phyloP scores from a whole-genome alignment of 495 filamentous ascomycete species.

The Thermochaetoides thermophila region DNA sequence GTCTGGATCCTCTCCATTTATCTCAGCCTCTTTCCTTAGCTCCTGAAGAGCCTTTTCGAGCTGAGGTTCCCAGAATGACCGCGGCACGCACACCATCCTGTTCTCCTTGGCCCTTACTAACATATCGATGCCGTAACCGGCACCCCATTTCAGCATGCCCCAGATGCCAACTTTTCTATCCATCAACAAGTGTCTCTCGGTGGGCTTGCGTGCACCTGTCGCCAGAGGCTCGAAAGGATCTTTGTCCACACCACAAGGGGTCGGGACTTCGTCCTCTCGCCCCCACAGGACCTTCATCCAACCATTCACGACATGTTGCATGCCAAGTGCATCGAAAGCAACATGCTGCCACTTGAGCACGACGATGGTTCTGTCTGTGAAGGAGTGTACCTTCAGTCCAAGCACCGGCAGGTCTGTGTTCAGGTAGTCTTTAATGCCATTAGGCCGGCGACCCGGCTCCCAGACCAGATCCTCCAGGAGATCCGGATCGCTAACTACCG shows the following conservation, averaged over 20 bases:
- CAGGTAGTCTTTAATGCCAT: constrained; percentile 13
- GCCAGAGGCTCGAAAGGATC: constrained; percentile 10
- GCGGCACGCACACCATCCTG: constrained; percentile 22
- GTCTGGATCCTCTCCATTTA: constrained; percentile 10
- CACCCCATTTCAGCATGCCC: constrained; percentile 16
- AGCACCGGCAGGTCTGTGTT: constrained; percentile 8
- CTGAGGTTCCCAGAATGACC: constrained; percentile 9
- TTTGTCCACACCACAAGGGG: constrained; percentile 7
- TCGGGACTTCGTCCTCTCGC: constrained; percentile 9
- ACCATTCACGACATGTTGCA: constrained; percentile 11
- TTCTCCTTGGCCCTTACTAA: constrained; percentile 19
- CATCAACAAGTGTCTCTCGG: constrained; percentile 8
- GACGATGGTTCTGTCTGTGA: constrained; percentile 17
- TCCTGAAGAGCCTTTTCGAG: constrained; percentile 12
- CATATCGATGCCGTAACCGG: constrained; percentile 14
- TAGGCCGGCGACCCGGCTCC: constrained; percentile 12
- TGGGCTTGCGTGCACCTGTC: constrained; percentile 2
- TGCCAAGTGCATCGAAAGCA: constrained; percentile 15
- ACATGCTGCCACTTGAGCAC: constrained; percentile 22
- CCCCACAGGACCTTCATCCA: constrained; percentile 14
- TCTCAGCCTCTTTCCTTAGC: constrained; percentile 15
- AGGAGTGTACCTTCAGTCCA: constrained; percentile 17
- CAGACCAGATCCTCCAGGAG: constrained; percentile 12
- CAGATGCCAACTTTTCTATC: constrained; percentile 10
- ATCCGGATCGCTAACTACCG: constrained; percentile 13